Conservation (phyloP, 2,329 filamentous ascomycete genomes). For the Fusarium albosuccineum region DNA sequence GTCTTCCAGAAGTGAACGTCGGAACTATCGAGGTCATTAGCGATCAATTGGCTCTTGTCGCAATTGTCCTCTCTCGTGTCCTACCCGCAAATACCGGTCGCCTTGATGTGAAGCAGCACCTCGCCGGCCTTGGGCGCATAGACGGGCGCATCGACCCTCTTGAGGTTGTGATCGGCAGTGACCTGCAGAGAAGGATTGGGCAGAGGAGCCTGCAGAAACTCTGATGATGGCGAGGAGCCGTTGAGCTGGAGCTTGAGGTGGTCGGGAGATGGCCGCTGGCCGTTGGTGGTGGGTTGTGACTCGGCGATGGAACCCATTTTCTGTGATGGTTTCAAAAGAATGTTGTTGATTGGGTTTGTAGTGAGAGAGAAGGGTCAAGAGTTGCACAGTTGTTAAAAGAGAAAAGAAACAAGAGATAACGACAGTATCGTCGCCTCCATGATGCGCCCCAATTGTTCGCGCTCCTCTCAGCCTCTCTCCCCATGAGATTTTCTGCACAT, state of each 20-base stretch:
- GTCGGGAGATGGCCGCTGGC: slow-evolving; percentile 15
- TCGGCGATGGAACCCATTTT: slow-evolving; percentile 39
- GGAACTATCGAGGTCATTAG: slow-evolving; percentile 57
- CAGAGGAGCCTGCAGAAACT: slow-evolving; percentile 46
- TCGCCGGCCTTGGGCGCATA: slow-evolving; percentile 66
- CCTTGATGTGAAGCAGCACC: slow-evolving; percentile 71
- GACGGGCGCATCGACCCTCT: slow-evolving; percentile 68
- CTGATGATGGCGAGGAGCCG: slow-evolving; percentile 10
- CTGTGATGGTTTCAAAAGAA: not conserved
- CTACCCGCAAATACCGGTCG: slow-evolving; percentile 74
- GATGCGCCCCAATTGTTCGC: slow-evolving; percentile 6
- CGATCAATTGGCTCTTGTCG: not conserved
- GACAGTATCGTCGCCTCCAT: not conserved
- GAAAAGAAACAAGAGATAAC: not conserved
- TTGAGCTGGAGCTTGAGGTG: slow-evolving; percentile 38
- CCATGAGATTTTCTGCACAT: slow-evolving; percentile 25
- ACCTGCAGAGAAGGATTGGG: slow-evolving; percentile 55
- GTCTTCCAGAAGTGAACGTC: slow-evolving; percentile 78
- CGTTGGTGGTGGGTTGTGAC: slow-evolving; percentile 31
- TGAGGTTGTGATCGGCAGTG: slow-evolving; percentile 71
- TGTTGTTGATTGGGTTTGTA: not conserved
- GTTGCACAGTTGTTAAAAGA: not conserved
- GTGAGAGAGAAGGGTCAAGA: not conserved
- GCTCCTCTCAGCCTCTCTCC: not conserved
- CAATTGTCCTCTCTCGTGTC: slow-evolving; percentile 35